Evolutionary conservation across 192 early-diverging fungal genomes (phyloP).

Genomic region (Backusella sp.): DNA sequence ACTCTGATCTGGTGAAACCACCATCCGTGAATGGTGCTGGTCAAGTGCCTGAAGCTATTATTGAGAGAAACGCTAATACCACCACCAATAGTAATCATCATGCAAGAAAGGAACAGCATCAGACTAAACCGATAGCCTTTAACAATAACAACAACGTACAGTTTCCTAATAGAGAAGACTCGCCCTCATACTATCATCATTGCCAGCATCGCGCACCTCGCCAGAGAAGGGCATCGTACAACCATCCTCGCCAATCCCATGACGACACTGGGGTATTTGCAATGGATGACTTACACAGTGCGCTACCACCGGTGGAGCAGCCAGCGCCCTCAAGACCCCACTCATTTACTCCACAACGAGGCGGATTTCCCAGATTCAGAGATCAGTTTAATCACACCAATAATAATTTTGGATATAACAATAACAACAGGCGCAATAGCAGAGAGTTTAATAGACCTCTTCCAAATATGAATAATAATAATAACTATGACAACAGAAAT

Average conservation of each 20-base stretch:
- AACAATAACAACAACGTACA: not conserved
- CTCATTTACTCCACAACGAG: not conserved
- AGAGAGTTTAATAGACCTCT: not conserved
- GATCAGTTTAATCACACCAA: not conserved
- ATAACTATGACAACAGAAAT: not conserved
- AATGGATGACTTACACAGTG: conserved; percentile 26
- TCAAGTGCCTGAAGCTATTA: not conserved
- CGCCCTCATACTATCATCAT: not conserved
- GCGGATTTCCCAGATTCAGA: not conserved
- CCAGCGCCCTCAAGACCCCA: not conserved
- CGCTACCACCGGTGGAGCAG: not conserved
- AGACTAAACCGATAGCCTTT: not conserved
- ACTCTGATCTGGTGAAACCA: conserved; percentile 1
- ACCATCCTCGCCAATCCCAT: not conserved
- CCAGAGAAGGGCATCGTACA: not conserved
- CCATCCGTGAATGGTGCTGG: not conserved
- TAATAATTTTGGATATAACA: not conserved
- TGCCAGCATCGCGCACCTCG: not conserved
- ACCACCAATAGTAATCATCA: not conserved
- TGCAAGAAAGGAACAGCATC: not conserved
- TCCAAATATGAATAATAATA: not conserved
- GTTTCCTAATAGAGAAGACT: not conserved
- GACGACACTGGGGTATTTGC: conserved; percentile 26
- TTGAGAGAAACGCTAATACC: not conserved
- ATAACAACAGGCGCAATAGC: not conserved